Conservation (phyloP, 345 rosid species). For the Citrus cavaleriei region DNA sequence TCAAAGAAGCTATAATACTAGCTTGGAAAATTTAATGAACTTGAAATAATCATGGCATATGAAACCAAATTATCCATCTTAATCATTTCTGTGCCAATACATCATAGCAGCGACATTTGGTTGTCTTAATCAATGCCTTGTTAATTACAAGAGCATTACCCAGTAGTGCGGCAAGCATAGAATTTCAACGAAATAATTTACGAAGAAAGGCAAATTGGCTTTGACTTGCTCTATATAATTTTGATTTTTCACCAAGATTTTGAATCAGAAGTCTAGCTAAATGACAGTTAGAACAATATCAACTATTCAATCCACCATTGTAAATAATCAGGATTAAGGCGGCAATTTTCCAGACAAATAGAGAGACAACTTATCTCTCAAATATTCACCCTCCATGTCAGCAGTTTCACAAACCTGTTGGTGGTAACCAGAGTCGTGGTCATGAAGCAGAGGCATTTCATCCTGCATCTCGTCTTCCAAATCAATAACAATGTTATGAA, state of each 20-base stretch:
- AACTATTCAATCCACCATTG: constrained; percentile 1
- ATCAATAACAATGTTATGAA: constrained; percentile 58
- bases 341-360: constrained; percentile 31
- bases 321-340: constrained; percentile 15
- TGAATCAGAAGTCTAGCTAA: not conserved
- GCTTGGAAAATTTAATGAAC: not conserved
- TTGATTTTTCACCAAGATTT: not conserved
- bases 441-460: constrained; percentile 17
- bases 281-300: not conserved
- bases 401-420: constrained; percentile 37
- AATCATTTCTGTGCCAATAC: not conserved
- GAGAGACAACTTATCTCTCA: constrained; percentile 47
- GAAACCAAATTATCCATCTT: not conserved
- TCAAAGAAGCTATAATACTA: not conserved
- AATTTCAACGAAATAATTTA: not conserved
- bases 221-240: not conserved
- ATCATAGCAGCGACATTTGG: not conserved
- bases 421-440: constrained; percentile 43
- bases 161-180: not conserved
- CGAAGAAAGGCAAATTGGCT: not conserved
- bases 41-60: not conserved
- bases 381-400: constrained; percentile 32
- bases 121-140: not conserved
- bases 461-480: constrained; percentile 43
- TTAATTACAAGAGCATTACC: not conserved